phyloP scores from a whole-genome alignment of 139 green algal species.

The Haematococcus lacustris region DNA sequence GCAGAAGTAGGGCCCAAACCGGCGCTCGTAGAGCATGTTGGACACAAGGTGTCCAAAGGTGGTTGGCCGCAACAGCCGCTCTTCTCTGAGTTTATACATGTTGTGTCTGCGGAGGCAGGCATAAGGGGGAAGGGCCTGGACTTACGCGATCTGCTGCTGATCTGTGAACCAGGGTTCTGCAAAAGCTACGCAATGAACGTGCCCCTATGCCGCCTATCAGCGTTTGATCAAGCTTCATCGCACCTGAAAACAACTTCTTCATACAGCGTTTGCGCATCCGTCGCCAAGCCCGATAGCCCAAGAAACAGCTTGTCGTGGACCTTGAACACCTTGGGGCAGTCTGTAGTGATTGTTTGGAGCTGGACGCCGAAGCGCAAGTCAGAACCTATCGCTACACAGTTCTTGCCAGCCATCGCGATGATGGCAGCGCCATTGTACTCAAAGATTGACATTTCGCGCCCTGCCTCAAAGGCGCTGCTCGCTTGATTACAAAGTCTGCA shows the following conservation, averaged over 20 bases:
- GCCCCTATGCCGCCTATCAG: too few relatives aligned
- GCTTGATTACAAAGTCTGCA: too few relatives aligned
- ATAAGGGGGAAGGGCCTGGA: too few relatives aligned
- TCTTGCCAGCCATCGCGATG: slow-evolving; percentile 69
- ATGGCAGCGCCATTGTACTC: slow-evolving; percentile 93
- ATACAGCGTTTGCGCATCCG: slow-evolving; percentile 84
- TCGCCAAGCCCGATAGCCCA: slow-evolving; percentile 84
- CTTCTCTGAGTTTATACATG: slow-evolving; percentile 94
- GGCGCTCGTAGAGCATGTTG: slow-evolving; percentile 91
- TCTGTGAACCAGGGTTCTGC: too few relatives aligned
- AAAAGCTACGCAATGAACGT: too few relatives aligned
- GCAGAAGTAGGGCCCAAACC: slow-evolving; percentile 94
- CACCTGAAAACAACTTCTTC: slow-evolving; percentile 77
- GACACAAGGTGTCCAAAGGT: slow-evolving; percentile 90
- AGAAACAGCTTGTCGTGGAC: slow-evolving; percentile 95
- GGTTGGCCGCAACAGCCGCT: slow-evolving; percentile 89
- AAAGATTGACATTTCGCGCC: slow-evolving; percentile 82
- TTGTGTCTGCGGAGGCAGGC: slow-evolving; percentile 85
- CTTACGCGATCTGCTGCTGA: too few relatives aligned
- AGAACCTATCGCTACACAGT: slow-evolving; percentile 95
- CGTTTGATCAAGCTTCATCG: too few relatives aligned
- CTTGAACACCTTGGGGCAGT: slow-evolving; percentile 87
- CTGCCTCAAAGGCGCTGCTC: too few relatives aligned
- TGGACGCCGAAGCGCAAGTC: slow-evolving; percentile 96
- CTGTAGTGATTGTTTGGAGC: slow-evolving; percentile 91